phyloP scores from a whole-genome alignment of 306 rosid genomes.

The Cicer cuneatum region DNA sequence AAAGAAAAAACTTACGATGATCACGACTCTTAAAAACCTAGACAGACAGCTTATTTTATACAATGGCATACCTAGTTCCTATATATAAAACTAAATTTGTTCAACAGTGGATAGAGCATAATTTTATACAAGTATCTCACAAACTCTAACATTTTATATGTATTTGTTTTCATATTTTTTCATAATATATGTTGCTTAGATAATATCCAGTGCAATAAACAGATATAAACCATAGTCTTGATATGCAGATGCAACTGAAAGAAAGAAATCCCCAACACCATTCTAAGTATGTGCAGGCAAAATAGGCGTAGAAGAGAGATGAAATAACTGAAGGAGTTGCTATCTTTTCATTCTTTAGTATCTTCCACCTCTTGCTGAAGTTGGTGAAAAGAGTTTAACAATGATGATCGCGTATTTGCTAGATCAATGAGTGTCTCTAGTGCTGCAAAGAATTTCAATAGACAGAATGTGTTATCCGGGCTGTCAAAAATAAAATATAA shows the following conservation, averaged over 20 bases:
- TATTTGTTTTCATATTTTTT: constrained; percentile 18
- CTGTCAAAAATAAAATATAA: constrained; percentile 17
- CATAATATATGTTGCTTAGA: constrained; percentile 4
- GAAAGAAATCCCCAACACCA: neutral
- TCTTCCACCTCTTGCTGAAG: constrained; percentile 61
- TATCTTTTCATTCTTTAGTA: constrained; percentile 49
- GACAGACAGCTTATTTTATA: neutral
- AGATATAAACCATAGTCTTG: constrained; percentile 33
- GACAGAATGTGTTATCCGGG: constrained; percentile 39
- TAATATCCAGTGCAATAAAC: neutral
- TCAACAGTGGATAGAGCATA: neutral
- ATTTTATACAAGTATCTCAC: neutral
- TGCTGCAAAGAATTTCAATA: constrained; percentile 58
- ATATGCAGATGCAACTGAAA: neutral
- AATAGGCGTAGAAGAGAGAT: neutral
- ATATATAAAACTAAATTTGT: neutral
- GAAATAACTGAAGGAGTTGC: constrained; percentile 27
- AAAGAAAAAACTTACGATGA: no score
- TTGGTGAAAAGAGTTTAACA: constrained; percentile 59
- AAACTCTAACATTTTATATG: neutral
- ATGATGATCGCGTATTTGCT: constrained; percentile 69
- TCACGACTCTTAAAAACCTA: no score
- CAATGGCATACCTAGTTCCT: constrained; percentile 6
- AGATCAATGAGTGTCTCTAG: constrained; percentile 75
- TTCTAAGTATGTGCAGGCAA: neutral